Evolutionary conservation across 768 basidiomycete species (phyloP).

Genomic region (Boletus bicolor): DNA sequence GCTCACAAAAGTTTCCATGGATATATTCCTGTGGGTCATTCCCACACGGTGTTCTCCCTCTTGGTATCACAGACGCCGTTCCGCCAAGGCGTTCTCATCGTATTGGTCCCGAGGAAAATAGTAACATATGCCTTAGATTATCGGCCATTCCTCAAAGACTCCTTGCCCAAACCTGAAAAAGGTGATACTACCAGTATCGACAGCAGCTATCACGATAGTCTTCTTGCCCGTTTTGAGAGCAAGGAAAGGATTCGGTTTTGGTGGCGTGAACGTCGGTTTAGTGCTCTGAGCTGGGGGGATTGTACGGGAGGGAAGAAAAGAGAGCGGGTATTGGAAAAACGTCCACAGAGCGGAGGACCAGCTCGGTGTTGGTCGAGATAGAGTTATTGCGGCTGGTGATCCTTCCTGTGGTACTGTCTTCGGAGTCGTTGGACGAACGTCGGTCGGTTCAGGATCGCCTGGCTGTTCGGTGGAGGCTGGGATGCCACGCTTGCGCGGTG

Average conservation of each 20-base stretch:
- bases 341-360: background rate
- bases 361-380: background rate
- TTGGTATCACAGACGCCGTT: background rate
- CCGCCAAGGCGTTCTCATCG: background rate
- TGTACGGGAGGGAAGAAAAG: constrained; percentile 1
- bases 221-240: constrained; percentile 83
- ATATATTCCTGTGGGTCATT: background rate
- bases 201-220: constrained; percentile 79
- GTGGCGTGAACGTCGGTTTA: constrained; percentile 29
- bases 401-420: constrained; percentile 3
- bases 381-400: background rate
- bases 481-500: constrained; percentile 43
- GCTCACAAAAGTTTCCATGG: no score
- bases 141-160: constrained; percentile 81
- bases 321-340: constrained; percentile 4
- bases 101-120: background rate
- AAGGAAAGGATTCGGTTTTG: constrained; percentile 69
- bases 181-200: constrained; percentile 82
- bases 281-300: constrained; percentile 15
- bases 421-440: constrained; percentile 2
- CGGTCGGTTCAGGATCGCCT: background rate
- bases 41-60: background rate
- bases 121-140: constrained; percentile 33
- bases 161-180: constrained; percentile 89
- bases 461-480: constrained; percentile 1